Base-by-base conservation (phyloP, 306 rosid genomes). In the Alnus rubra region DNA sequence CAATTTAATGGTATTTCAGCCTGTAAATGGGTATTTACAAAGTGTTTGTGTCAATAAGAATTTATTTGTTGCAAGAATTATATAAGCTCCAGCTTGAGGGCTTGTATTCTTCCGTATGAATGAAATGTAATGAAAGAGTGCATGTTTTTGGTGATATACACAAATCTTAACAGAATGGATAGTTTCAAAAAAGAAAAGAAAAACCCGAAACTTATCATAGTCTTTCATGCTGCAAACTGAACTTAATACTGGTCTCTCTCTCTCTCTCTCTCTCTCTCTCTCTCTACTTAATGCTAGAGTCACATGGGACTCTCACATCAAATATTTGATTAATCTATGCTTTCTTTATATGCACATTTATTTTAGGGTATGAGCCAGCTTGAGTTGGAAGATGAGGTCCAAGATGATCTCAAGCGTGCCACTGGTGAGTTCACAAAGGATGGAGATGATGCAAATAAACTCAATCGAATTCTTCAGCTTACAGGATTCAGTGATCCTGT, bases 401-500 rank as follows among this genome's bases (percentile, higher is more conserved):
- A 96, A 72, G 97, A 96, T 65, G 99, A 96, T 89, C 98, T 93
- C 73, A 96, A 96, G 78, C 98, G 98, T 79, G 99, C 99, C 51
- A 96, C 99, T 81, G 99, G 99, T 82, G 98, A 90, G 89, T 96
- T 96, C 84, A 89, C 90, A 42, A 93, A 93, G 83, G 98, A 93
- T 62, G 87, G 83, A 14, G 96, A 93, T 89, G 99, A 93, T 80
- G 97, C 92, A 33, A 93, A 91, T 85, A 96, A 89, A 84, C 97
- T 96, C 74, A 96, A 91, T 59, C 99, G 96, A 85, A 93, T 96
- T 88, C 97, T 96, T 85, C 99, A 96, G 89, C 98, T 96, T 73
- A 96, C 99, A 77, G 99, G 99, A 74, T 96, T 96, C 84, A 96
- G 99, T 75, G 99, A 96, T 81, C 99, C 98, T 54, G 99, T 96